Base-by-base conservation (phyloP, 1,284 basidiomycete species). In the Prillingera fragicola region DNA sequence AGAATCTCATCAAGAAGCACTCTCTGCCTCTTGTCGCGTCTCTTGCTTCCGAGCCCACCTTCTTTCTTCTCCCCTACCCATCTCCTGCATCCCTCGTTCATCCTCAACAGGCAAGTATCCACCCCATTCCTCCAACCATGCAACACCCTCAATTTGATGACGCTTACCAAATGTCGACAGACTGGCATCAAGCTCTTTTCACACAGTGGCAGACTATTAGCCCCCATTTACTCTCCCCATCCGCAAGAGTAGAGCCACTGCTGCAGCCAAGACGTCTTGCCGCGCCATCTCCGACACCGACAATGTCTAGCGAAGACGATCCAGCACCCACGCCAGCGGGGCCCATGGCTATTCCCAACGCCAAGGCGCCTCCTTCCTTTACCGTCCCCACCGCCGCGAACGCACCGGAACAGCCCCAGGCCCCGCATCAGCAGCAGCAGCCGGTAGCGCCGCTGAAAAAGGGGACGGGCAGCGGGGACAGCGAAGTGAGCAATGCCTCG, bases 261-360 rank as follows among this genome's bases (percentile, higher is more conserved):
- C 43, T 31, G 33, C 38, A n/a, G 22, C 43, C 44, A 9, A 31
- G 29, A n/a, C 45, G 42, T 21, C 46, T 45, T 22, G 29, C 25
- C 33, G 35, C 39, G 5, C 50, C 45, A 4, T 52, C 50, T 22
- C 50, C 50, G 24, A 48, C 50, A 13, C 50, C 46, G 9, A 48
- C 40, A 33, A 52, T 52, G 50, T 45, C 46, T 28, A 52, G 50
- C 45, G 50, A 52, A 33, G 46, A 52, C 43, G 50, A 52, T 13
- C 50, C 46, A 12, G 35, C 42, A 5, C 9, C 33, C n/a, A 21
- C 21, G 13, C 18, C 27, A 18, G 29, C 23, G 31, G 23, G 14
- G 34, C 42, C 42, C 13, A 33, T 29, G 10, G 14, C 21, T 17
- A 29, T 25, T 21, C 3, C n/a, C n/a, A n/a, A n/a, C n/a, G n/a